A percentile compares a stretch with the other conserved stretches of the same genome.
phyloP scores from a whole-genome alignment of 1,284 basidiomycete genomes.

The Ganoderma multipileum region DNA sequence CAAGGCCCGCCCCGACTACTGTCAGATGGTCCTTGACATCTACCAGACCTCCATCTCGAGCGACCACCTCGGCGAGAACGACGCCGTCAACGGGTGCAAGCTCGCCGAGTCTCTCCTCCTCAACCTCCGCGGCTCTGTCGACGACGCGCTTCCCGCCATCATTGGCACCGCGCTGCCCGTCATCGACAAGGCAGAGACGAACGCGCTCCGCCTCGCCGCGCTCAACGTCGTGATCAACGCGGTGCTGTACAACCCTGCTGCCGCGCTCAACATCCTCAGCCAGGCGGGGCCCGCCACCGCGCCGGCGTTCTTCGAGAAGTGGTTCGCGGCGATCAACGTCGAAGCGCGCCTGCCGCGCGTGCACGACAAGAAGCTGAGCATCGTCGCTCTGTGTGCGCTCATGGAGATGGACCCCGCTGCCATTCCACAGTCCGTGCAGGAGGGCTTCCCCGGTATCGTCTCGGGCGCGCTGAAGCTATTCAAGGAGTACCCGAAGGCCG shows the following conservation, averaged over 20 bases:
- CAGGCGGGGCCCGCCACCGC: slow-evolving; percentile 60
- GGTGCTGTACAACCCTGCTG: slow-evolving; percentile 85
- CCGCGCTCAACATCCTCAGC: slow-evolving; percentile 82
- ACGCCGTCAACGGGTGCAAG: slow-evolving; percentile 87
- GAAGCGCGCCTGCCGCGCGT: slow-evolving; percentile 79
- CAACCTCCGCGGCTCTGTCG: slow-evolving; percentile 78
- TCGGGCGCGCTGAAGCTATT: slow-evolving; percentile 74
- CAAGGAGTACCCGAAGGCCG: slow-evolving; percentile 76
- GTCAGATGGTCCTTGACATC: slow-evolving; percentile 85
- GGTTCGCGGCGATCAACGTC: slow-evolving; percentile 76
- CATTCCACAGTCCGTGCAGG: slow-evolving; percentile 65
- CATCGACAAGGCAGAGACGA: slow-evolving; percentile 66
- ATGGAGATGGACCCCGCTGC: slow-evolving; percentile 68
- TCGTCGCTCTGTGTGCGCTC: slow-evolving; percentile 77
- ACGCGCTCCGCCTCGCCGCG: slow-evolving; percentile 76
- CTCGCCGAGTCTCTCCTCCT: slow-evolving; percentile 85
- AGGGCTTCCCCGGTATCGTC: slow-evolving; percentile 80
- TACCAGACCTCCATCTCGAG: slow-evolving; percentile 80
- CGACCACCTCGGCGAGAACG: slow-evolving; percentile 81
- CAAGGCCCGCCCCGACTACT: slow-evolving; percentile 77
- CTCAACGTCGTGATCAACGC: slow-evolving; percentile 86
- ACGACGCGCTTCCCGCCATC: slow-evolving; percentile 72
- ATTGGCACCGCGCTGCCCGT: slow-evolving; percentile 66
- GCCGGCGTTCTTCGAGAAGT: slow-evolving; percentile 79
- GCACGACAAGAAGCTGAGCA: slow-evolving; percentile 89